Base-by-base conservation (phyloP, 768 basidiomycete species). In the Podaxis sp. region DNA sequence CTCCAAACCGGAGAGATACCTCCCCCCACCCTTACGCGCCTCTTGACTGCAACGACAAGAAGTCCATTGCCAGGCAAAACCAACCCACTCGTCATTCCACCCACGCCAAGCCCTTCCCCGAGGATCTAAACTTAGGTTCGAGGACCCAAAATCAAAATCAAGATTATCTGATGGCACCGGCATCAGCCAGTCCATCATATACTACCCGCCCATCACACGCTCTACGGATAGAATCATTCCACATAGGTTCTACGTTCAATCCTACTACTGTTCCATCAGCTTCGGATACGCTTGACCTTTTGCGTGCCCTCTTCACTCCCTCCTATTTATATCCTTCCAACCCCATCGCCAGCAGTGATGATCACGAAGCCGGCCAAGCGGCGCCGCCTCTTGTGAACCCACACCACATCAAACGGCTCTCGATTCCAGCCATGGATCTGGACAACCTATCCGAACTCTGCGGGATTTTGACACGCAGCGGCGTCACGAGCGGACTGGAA, bases 51-150 rank as follows among this genome's bases (percentile, higher is more conserved):
- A 24, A 7, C 3, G 25, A 50, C 27, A 50, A 27, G 19, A 25
- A 24, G 19, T n/a, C 13, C 4, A 15, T 22, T 17, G 13, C 43
- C 15, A 25, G 22, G 29, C 22, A 38, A 6, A 22, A 27, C 13
- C 60, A 55, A 33, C 8, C 19, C n/a, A 24, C n/a, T 19, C 7
- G 2, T 7, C 38, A 8, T 2, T 51, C 50, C 25, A 36, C 15
- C 22, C 58, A 58, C 29, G 58, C 58, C 58, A 51, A 51, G 58
- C 22, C 33, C 22, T 59, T 59, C 57, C 15, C 47, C 37, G 4
- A 29, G 52, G 27, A 36, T 19, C 37, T 24, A 55, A 55, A 37
- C 19, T 22, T 24, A 38, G 19, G 8, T 12, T 50, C 43, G 43
- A 46, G 43, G 52, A 33, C 54, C 37, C 54, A 40, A 40, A 40